A percentile compares a stretch with the other conserved stretches of the same genome.
Evolutionary conservation across 768 basidiomycete species (phyloP).

Genomic region (Boletus vinaceobasis): DNA sequence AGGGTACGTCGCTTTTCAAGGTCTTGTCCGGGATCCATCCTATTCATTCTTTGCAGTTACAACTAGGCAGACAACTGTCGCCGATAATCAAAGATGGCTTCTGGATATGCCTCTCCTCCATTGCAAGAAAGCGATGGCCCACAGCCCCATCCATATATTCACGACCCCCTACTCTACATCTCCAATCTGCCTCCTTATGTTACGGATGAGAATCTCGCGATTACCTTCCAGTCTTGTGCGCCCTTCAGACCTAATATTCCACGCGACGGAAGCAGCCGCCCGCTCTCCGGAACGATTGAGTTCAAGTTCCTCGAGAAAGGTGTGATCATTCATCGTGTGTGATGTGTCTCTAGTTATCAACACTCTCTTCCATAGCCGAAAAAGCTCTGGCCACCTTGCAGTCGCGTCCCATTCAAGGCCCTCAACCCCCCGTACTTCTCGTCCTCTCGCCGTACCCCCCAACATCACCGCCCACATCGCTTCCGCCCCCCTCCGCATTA

Average conservation of each 20-base stretch:
- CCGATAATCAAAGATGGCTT: constrained; percentile 36
- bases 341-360: constrained; percentile 7
- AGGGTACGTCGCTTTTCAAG: constrained; percentile 17
- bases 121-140: constrained; percentile 31
- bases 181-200: constrained; percentile 72
- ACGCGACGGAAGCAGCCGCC: constrained; percentile 51
- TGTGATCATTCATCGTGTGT: constrained; percentile 33
- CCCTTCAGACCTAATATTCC: constrained; percentile 78
- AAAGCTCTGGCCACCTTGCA: constrained; percentile 85
- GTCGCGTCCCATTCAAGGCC: constrained; percentile 63
- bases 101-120: constrained; percentile 33
- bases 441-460: constrained; percentile 82
- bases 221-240: constrained; percentile 69
- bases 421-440: constrained; percentile 56
- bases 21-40: not conserved
- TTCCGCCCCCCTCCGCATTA: constrained; percentile 72
- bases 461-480: constrained; percentile 67
- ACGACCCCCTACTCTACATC: constrained; percentile 79
- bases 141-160: constrained; percentile 75
- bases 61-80: constrained; percentile 18
- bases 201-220: constrained; percentile 72
- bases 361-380: constrained; percentile 53
- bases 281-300: constrained; percentile 73
- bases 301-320: constrained; percentile 82
- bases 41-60: not conserved